Percentiles rank a stretch among this genome's conserved stretches.
These are phyloP conservation scores for Aspergillus bertholletiae DNA, from an alignment of 495 filamentous ascomycete species.

Conservation along the genomic window DNA sequence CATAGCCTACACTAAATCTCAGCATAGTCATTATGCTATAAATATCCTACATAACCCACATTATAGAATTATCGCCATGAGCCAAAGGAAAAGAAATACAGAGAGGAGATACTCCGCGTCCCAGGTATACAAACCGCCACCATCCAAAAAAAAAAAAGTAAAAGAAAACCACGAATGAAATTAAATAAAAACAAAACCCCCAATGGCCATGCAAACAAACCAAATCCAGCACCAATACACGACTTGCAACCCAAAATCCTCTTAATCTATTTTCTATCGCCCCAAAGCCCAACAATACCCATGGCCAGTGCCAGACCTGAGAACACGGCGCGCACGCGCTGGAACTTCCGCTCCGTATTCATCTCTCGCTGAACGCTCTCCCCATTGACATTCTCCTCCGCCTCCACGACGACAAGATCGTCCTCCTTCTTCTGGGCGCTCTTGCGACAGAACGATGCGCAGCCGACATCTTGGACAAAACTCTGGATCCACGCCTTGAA, in stretches of 20 bases:
- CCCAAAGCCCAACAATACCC: conserved; percentile 84
- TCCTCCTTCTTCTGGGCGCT: conserved; percentile 60
- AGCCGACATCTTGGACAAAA: conserved; percentile 26
- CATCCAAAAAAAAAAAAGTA: background rate
- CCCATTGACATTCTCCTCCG: conserved; percentile 65
- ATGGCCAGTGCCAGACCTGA: conserved; percentile 67
- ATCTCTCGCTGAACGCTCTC: conserved; percentile 74
- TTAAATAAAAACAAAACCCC: too few relatives aligned
- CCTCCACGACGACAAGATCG: conserved; percentile 54
- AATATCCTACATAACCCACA: background rate
- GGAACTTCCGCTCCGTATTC: conserved; percentile 58
- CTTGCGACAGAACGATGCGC: conserved; percentile 13
- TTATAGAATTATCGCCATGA: background rate
- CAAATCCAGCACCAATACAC: background rate
- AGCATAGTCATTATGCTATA: too few relatives aligned
- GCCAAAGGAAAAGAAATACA: background rate
- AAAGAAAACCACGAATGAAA: background rate
- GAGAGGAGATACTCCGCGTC: background rate
- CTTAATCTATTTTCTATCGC: conserved; percentile 45
- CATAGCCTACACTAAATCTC: too few relatives aligned
- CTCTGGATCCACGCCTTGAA: conserved; percentile 27
- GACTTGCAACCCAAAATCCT: background rate
- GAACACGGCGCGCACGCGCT: conserved; percentile 57
- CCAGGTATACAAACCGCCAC: background rate
- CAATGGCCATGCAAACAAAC: background rate